A percentile compares a stretch with the other conserved stretches of the same genome.
These are phyloP conservation scores for Nitzschia inconspicua DNA, from an alignment of 108 stramenopile genomes.

Conservation along the genomic window DNA sequence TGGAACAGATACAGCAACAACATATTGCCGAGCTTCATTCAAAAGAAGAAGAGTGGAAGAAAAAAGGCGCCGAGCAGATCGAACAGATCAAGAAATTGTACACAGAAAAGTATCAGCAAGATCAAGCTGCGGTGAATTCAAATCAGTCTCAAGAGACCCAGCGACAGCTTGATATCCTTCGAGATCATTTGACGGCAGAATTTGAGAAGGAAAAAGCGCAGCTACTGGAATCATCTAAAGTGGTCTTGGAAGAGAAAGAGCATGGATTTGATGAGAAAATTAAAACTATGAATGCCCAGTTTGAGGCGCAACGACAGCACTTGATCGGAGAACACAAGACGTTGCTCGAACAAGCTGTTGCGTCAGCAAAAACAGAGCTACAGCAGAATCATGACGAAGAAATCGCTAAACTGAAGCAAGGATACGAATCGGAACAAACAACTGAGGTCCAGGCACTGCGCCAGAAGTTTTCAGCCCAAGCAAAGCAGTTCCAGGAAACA, in stretches of 20 bases:
- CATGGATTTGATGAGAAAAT: slow-evolving; percentile 12
- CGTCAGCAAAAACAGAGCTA: slow-evolving; percentile 11
- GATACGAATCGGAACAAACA: slow-evolving; percentile 12
- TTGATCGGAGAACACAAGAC: slow-evolving; percentile 25
- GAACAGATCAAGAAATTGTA: neutral
- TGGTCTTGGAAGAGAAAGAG: slow-evolving; percentile 5
- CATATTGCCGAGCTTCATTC: slow-evolving; percentile 19
- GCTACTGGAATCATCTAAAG: slow-evolving; percentile 11
- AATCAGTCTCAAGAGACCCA: slow-evolving; percentile 1
- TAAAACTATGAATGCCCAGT: slow-evolving; percentile 3
- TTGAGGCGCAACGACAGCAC: slow-evolving; percentile 28
- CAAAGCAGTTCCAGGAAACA: slow-evolving; percentile 20
- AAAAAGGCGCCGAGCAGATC: slow-evolving; percentile 3
- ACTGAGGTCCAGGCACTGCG: slow-evolving; percentile 14
- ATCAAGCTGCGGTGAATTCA: neutral
- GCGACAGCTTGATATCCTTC: slow-evolving; percentile 25
- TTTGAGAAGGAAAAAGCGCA: slow-evolving; percentile 22
- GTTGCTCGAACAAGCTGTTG: neutral
- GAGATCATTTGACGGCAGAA: slow-evolving; percentile 20
- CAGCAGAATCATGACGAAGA: slow-evolving; percentile 31
- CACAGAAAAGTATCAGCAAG: neutral
- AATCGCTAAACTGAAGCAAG: slow-evolving; percentile 23
- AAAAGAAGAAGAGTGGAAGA: slow-evolving; percentile 14
- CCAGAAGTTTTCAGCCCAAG: slow-evolving; percentile 27
- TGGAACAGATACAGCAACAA: slow-evolving; percentile 20